These are phyloP conservation scores for Yamadazyma tumulicola DNA, from an alignment of 805 yeast genomes.

Conservation along the genomic window DNA sequence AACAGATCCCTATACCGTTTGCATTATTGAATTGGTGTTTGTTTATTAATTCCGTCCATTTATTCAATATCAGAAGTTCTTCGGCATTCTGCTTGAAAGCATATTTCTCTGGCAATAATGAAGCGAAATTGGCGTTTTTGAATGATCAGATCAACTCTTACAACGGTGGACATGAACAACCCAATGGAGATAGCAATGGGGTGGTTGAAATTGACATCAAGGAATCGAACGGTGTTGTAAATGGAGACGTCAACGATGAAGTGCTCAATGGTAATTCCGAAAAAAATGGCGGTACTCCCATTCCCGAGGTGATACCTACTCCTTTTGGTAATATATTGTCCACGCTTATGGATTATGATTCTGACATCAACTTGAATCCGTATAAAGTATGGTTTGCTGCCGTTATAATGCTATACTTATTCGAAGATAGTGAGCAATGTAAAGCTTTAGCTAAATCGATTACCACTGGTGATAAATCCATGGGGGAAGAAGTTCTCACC, in stretches of 20 bases:
- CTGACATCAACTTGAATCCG: conserved; percentile 65
- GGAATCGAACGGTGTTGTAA: conserved; percentile 2
- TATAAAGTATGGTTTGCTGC: conserved; percentile 84
- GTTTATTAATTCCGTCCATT: conserved; percentile 73
- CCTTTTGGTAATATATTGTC: conserved; percentile 63
- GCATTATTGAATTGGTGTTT: conserved; percentile 84
- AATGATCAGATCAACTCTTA: conserved; percentile 56
- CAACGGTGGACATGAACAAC: conserved; percentile 11
- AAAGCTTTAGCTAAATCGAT: conserved; percentile 47
- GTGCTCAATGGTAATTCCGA: neutral
- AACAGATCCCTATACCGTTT: conserved; percentile 60
- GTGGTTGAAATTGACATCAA: conserved; percentile 6
- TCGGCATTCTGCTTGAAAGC: conserved; percentile 65
- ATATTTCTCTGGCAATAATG: conserved; percentile 60
- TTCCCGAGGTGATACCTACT: conserved; percentile 3
- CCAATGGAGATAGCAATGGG: conserved; percentile 11
- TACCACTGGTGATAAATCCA: conserved; percentile 53
- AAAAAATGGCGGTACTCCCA: neutral
- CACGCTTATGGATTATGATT: conserved; percentile 72
- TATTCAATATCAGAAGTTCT: conserved; percentile 77
- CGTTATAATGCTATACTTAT: conserved; percentile 56
- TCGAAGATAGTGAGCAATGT: conserved; percentile 52
- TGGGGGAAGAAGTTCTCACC: conserved; percentile 66
- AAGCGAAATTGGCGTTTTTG: conserved; percentile 60
- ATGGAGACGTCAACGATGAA: conserved; percentile 2